These are phyloP conservation scores for Bruguiera gymnorhiza DNA, from an alignment of 345 rosid genomes.

Conservation along the genomic window DNA sequence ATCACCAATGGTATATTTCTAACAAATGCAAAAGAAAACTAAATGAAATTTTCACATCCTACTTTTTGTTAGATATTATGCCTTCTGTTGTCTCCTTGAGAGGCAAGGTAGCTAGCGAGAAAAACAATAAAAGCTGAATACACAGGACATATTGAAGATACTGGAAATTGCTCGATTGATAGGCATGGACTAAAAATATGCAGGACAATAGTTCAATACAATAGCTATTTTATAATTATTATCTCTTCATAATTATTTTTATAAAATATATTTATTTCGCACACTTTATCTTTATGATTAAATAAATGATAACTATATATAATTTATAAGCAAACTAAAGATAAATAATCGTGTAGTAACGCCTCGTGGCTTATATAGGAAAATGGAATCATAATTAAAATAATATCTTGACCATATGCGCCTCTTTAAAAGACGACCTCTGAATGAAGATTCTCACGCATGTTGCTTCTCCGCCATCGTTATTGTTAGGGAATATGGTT, in stretches of 20 bases:
- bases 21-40: background rate
- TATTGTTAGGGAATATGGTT: slow-evolving; percentile 38
- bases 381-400: background rate
- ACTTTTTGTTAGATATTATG: background rate
- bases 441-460: slow-evolving; percentile 28
- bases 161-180: background rate
- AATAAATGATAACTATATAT: no score
- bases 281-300: no score
- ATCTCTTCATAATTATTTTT: no score
- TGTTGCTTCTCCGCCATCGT: slow-evolving; percentile 34
- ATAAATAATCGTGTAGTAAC: slow-evolving; percentile 7
- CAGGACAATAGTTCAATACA: no score
- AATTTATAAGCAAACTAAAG: slow-evolving; percentile 19
- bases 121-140: background rate
- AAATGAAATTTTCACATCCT: background rate
- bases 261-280: background rate
- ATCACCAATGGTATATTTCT: no score
- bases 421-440: slow-evolving; percentile 25
- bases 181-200: no score
- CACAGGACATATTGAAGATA: no score
- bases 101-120: background rate
- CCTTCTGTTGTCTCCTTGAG: background rate
- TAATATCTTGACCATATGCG: slow-evolving; percentile 1
- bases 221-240: no score
- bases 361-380: slow-evolving; percentile 12